These are phyloP conservation scores for Ustilago tritici DNA, from an alignment of 1,284 basidiomycete species.

Conservation along the genomic window DNA sequence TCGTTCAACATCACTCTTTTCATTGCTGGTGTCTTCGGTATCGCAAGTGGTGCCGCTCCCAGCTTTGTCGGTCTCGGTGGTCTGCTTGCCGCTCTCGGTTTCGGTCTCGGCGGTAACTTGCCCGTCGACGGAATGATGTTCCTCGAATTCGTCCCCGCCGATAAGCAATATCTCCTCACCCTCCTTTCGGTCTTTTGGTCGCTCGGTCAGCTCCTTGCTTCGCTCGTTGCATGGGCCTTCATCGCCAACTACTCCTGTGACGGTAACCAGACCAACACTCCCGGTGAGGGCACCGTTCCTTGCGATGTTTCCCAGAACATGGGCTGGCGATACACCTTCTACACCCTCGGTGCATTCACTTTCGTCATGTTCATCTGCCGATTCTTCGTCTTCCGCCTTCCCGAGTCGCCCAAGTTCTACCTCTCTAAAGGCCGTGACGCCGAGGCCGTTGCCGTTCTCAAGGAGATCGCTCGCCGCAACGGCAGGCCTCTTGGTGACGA, in stretches of 20 bases:
- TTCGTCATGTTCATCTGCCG: constrained; percentile 63
- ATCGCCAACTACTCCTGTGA: constrained; percentile 66
- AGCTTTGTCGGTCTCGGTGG: constrained; percentile 64
- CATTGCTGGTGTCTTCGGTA: constrained; percentile 67
- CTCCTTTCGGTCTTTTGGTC: constrained; percentile 69
- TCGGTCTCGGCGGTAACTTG: constrained; percentile 67
- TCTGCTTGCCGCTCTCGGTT: constrained; percentile 62
- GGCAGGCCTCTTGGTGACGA: constrained; percentile 62
- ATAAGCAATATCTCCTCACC: constrained; percentile 64
- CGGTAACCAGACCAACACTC: constrained; percentile 48
- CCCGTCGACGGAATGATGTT: constrained; percentile 70
- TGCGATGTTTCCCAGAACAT: constrained; percentile 57
- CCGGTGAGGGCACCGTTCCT: constrained; percentile 20
- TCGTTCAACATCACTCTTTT: constrained; percentile 68
- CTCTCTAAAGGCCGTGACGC: constrained; percentile 68
- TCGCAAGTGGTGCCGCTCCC: constrained; percentile 62
- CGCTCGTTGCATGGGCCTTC: constrained; percentile 67
- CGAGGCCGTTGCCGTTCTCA: constrained; percentile 63
- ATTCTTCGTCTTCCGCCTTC: constrained; percentile 66
- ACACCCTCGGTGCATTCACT: constrained; percentile 64
- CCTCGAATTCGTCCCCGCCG: constrained; percentile 67
- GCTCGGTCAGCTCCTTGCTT: constrained; percentile 65
- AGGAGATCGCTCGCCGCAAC: constrained; percentile 64
- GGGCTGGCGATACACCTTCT: constrained; percentile 68
- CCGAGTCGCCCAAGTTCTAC: constrained; percentile 69